Percentiles rank a stretch among this genome's conserved stretches.
phyloP scores from a whole-genome alignment of 2,329 filamentous ascomycete species.

The Cylindrodendrum hubeiense region DNA sequence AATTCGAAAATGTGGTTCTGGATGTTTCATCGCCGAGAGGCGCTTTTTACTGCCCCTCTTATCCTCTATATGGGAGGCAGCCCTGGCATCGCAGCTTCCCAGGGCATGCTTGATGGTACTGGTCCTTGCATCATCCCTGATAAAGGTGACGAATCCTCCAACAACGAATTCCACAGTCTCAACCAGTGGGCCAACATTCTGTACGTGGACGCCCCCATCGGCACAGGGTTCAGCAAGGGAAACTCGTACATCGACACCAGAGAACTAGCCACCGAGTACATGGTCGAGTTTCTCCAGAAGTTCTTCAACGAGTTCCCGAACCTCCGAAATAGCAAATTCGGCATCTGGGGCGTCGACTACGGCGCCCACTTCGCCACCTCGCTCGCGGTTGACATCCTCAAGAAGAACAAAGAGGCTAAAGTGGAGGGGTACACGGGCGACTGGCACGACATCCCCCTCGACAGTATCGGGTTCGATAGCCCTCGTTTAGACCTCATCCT shows the following conservation, averaged over 20 bases:
- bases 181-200: slow-evolving; percentile 20
- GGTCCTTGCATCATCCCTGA: slow-evolving; percentile 10
- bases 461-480: slow-evolving; percentile 21
- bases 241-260: not conserved
- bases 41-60: not conserved
- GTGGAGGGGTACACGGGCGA: not conserved
- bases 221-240: slow-evolving; percentile 19
- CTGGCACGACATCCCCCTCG: not conserved
- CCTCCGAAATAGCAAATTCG: not conserved
- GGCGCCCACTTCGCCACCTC: slow-evolving; percentile 8
- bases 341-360: slow-evolving; percentile 22
- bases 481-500: slow-evolving; percentile 16
- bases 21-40: slow-evolving; percentile 14
- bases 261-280: not conserved
- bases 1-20: slow-evolving; percentile 2
- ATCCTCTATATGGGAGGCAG: slow-evolving; percentile 23
- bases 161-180: slow-evolving; percentile 10
- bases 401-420: not conserved
- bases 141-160: not conserved
- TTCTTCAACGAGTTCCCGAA: slow-evolving; percentile 13
- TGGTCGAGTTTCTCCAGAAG: slow-evolving; percentile 9
- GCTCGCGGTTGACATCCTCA: slow-evolving; percentile 7
- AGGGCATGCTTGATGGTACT: slow-evolving; percentile 8
- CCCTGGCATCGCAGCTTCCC: slow-evolving; percentile 6
- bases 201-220: slow-evolving; percentile 18